These are phyloP conservation scores for Blastocystis sp. DNA, from an alignment of 352 stramenopile genomes.

Conservation along the genomic window DNA sequence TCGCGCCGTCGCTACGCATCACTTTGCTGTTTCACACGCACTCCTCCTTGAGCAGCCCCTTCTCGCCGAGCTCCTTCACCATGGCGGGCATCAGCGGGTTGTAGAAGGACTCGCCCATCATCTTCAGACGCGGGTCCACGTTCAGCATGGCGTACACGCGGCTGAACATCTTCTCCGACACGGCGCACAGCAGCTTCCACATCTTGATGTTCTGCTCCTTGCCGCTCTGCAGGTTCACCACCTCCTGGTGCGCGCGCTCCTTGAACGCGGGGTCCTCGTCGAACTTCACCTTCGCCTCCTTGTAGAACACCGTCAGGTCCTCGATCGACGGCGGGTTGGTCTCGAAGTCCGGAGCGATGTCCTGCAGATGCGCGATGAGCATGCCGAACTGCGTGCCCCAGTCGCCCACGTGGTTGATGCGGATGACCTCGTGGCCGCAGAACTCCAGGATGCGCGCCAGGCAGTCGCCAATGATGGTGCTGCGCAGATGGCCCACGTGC, in stretches of 20 bases:
- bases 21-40: slow-evolving; percentile 73
- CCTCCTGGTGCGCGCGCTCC: slow-evolving; percentile 88
- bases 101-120: slow-evolving; percentile 87
- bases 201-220: slow-evolving; percentile 78
- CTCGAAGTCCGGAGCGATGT: slow-evolving; percentile 89
- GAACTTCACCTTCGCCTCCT: slow-evolving; percentile 89
- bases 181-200: slow-evolving; percentile 82
- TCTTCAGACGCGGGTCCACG: slow-evolving; percentile 77
- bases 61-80: slow-evolving; percentile 86
- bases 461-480: slow-evolving; percentile 86
- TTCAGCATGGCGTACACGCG: slow-evolving; percentile 84
- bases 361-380: slow-evolving; percentile 97
- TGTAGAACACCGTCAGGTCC: slow-evolving; percentile 83
- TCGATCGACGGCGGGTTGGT: slow-evolving; percentile 88
- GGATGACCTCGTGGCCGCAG: slow-evolving; percentile 78
- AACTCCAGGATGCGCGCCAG: slow-evolving; percentile 85
- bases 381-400: slow-evolving; percentile 99
- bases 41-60: slow-evolving; percentile 82
- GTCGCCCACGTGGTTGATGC: slow-evolving; percentile 87
- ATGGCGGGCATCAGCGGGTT: slow-evolving; percentile 83
- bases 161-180: slow-evolving; percentile 82
- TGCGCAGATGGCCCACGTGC: slow-evolving; percentile 87
- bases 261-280: slow-evolving; percentile 92
- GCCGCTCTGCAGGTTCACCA: slow-evolving; percentile 91
- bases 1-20: slow-evolving; percentile 81